These are phyloP conservation scores for Scorias spongiosa DNA, from an alignment of 2,329 filamentous ascomycete genomes.

Conservation along the genomic window DNA sequence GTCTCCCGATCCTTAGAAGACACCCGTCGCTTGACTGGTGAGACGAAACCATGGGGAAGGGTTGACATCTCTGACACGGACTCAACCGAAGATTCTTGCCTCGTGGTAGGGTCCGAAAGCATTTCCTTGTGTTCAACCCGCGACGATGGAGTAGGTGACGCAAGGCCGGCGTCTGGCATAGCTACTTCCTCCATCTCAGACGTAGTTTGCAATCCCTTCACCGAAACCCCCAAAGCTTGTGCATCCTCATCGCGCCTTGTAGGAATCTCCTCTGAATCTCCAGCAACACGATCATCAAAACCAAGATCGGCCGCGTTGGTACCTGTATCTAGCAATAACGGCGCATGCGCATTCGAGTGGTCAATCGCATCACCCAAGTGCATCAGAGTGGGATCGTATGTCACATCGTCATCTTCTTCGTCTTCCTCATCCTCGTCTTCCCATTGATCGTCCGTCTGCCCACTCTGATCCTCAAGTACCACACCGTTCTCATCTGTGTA, in stretches of 20 bases:
- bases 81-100: background rate
- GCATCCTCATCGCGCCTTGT: background rate
- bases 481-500: background rate
- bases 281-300: too few relatives aligned
- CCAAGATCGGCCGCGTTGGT: background rate
- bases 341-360: background rate
- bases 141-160: background rate
- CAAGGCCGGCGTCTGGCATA: background rate
- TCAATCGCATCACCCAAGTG: conserved; percentile 5
- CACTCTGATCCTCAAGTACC: background rate
- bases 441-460: background rate
- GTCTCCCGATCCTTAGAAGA: background rate
- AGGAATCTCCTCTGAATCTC: background rate
- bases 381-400: conserved; percentile 7
- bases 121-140: background rate
- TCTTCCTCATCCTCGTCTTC: conserved; percentile 9
- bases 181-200: background rate
- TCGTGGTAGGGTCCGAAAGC: background rate
- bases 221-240: background rate
- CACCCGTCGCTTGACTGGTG: conserved; percentile 9
- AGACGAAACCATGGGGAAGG: conserved; percentile 19
- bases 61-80: background rate
- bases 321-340: background rate
- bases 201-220: background rate
- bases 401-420: conserved; percentile 1